These are phyloP conservation scores for Polytolypa hystricis DNA, from an alignment of 2,329 filamentous ascomycete species.

Conservation along the genomic window DNA sequence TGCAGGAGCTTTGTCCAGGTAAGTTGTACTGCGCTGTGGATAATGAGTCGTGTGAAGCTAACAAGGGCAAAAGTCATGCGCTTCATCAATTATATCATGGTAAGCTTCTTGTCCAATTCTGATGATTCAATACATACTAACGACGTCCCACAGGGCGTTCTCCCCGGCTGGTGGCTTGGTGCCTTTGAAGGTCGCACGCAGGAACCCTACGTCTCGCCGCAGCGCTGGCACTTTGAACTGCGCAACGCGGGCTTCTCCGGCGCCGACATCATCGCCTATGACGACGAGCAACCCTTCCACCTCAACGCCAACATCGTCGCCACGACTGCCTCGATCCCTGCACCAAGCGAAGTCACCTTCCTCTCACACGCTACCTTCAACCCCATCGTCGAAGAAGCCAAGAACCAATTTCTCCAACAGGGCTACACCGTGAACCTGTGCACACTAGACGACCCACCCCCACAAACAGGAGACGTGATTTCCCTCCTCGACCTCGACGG, in stretches of 20 bases:
- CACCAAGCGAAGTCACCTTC: not conserved
- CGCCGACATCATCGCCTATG: constrained; percentile 16
- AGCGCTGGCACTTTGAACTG: constrained; percentile 20
- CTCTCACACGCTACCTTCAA: not conserved
- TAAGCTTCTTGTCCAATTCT: not conserved
- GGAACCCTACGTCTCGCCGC: constrained; percentile 16
- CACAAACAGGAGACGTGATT: not conserved
- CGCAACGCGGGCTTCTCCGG: constrained; percentile 22
- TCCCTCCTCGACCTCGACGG: not conserved
- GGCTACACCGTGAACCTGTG: not conserved
- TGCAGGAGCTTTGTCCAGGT: not conserved
- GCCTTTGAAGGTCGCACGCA: constrained; percentile 15
- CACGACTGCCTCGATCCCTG: too few species aligned
- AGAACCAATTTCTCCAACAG: too few species aligned
- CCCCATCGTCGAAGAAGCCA: not conserved
- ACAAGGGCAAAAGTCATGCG: not conserved
- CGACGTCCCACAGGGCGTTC: constrained; percentile 11
- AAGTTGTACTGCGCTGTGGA: not conserved
- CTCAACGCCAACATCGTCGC: not conserved
- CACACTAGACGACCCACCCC: not conserved
- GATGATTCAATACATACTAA: not conserved
- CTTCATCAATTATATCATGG: constrained; percentile 1
- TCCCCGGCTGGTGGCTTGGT: constrained; percentile 24
- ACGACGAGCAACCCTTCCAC: constrained; percentile 13
- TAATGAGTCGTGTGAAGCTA: not conserved